phyloP scores from a whole-genome alignment of 441 rosid species.

The Manihot esculenta region DNA sequence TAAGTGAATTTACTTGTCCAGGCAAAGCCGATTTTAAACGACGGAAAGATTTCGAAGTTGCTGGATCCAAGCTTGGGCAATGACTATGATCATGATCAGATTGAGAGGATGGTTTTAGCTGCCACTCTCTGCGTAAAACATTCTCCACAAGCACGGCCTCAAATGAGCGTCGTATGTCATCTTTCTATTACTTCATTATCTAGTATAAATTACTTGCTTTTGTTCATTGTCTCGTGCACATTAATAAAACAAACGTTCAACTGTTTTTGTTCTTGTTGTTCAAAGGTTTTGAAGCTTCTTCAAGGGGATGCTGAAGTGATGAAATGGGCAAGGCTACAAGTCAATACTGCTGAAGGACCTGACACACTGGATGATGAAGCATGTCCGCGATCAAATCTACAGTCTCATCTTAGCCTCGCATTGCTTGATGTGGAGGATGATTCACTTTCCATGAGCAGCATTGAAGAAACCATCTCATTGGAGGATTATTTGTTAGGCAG shows the following conservation, averaged over 20 bases:
- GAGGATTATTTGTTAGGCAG: slow-evolving; percentile 69
- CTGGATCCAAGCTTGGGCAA: slow-evolving; percentile 67
- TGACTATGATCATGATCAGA: slow-evolving; percentile 44
- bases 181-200: not conserved
- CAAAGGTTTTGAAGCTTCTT: slow-evolving; percentile 70
- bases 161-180: slow-evolving; percentile 56
- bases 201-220: too few species aligned
- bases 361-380: slow-evolving; percentile 40
- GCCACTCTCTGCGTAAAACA: slow-evolving; percentile 80
- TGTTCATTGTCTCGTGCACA: too few species aligned
- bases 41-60: slow-evolving; percentile 62
- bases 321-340: slow-evolving; percentile 69
- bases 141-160: slow-evolving; percentile 63
- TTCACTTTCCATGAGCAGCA: slow-evolving; percentile 59
- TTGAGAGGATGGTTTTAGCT: slow-evolving; percentile 75
- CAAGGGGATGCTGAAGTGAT: slow-evolving; percentile 74
- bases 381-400: slow-evolving; percentile 52
- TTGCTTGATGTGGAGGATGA: slow-evolving; percentile 81
- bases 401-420: slow-evolving; percentile 81
- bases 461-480: slow-evolving; percentile 53
- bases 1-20: slow-evolving; percentile 22
- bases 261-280: not conserved
- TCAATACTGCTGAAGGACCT: slow-evolving; percentile 42
- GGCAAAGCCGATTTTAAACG: slow-evolving; percentile 77
- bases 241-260: too few species aligned